Percentiles rank a stretch among this genome's conserved stretches.
Conservation (phyloP, 371 early-diverging fungal genomes). For the Mucor irregularis region DNA sequence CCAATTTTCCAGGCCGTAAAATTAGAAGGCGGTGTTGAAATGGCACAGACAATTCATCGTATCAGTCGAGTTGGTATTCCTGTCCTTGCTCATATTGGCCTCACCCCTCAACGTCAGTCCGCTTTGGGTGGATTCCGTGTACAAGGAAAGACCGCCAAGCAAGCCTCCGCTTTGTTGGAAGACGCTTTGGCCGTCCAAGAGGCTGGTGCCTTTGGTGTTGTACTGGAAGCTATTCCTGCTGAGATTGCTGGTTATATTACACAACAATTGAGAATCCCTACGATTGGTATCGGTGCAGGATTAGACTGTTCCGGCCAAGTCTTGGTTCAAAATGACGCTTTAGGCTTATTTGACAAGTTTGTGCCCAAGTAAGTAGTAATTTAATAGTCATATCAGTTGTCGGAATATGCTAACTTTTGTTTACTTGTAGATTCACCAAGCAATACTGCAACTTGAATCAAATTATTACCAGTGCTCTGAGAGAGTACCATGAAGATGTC, state of each 20-base stretch:
- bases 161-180: conserved; percentile 73
- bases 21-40: conserved; percentile 91
- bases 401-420: conserved; percentile 1
- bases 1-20: conserved; percentile 74
- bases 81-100: conserved; percentile 91
- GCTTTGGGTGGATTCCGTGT: conserved; percentile 90
- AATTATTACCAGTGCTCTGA: conserved; percentile 68
- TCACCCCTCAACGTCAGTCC: conserved; percentile 92
- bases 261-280: conserved; percentile 73
- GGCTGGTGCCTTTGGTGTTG: conserved; percentile 91
- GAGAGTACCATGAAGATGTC: conserved; percentile 77
- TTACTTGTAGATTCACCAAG: conserved; percentile 77
- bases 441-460: conserved; percentile 81
- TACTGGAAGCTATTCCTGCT: conserved; percentile 93
- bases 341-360: conserved; percentile 86
- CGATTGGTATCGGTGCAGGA: conserved; percentile 98
- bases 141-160: conserved; percentile 85
- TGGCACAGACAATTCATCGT: conserved; percentile 70
- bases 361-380: conserved; percentile 62
- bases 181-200: conserved; percentile 89
- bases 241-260: conserved; percentile 87
- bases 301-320: conserved; percentile 89
- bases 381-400: neutral
- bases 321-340: conserved; percentile 85
- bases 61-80: conserved; percentile 88